Percentiles rank a stretch among this genome's conserved stretches.
phyloP scores from a whole-genome alignment of 2,329 filamentous ascomycete genomes.

The Fusarium algeriense region DNA sequence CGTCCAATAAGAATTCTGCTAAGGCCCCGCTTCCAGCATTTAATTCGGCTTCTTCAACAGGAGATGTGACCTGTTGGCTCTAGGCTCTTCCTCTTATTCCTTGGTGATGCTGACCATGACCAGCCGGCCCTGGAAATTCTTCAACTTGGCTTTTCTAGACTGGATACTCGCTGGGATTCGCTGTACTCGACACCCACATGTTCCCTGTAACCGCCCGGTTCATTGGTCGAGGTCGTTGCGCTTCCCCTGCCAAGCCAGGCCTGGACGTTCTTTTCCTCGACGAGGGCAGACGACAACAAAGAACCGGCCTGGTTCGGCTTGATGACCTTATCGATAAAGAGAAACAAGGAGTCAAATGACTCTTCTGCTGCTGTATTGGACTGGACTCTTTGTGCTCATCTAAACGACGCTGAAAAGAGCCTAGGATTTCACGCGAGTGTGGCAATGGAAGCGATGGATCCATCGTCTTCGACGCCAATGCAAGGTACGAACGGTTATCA shows the following conservation, averaged over 20 bases:
- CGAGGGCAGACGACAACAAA: constrained; percentile 20
- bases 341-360: background rate
- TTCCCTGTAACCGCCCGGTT: constrained; percentile 35
- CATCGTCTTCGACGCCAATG: constrained; percentile 32
- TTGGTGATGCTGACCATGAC: background rate
- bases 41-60: constrained; percentile 31
- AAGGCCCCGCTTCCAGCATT: constrained; percentile 21
- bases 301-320: background rate
- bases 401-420: constrained; percentile 28
- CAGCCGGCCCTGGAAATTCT: constrained; percentile 9
- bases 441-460: constrained; percentile 12
- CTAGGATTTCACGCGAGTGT: constrained; percentile 29
- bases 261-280: constrained; percentile 20
- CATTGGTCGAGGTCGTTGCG: constrained; percentile 37
- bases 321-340: constrained; percentile 33
- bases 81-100: constrained; percentile 10
- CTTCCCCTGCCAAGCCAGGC: constrained; percentile 45
- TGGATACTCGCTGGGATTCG: constrained; percentile 34
- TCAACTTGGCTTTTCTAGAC: constrained; percentile 31
- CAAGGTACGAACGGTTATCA: constrained; percentile 41
- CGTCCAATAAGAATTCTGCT: constrained; percentile 16
- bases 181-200: constrained; percentile 10
- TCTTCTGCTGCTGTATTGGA: constrained; percentile 32
- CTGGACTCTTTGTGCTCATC: constrained; percentile 32
- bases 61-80: constrained; percentile 32